These are phyloP conservation scores for Nemania sp. DNA, from an alignment of 2,329 filamentous ascomycete species.

Conservation along the genomic window DNA sequence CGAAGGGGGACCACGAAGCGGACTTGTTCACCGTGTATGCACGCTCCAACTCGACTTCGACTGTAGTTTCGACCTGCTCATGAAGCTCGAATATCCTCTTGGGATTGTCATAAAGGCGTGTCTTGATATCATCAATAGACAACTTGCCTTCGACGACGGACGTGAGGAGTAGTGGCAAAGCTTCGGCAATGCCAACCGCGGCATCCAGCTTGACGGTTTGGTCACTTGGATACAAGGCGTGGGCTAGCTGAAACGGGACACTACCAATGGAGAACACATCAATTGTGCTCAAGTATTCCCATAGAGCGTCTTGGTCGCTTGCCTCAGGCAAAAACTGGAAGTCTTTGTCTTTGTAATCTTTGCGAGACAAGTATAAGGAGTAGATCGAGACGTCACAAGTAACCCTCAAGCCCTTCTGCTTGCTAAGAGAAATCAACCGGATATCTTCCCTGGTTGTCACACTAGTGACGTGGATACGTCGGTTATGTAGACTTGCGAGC, in stretches of 20 bases:
- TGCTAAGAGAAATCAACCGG: conserved; percentile 74
- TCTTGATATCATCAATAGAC: conserved; percentile 73
- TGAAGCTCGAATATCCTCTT: conserved; percentile 83
- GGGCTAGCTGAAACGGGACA: conserved; percentile 75
- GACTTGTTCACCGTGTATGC: conserved; percentile 62
- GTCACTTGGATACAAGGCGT: conserved; percentile 46
- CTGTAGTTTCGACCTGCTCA: conserved; percentile 72
- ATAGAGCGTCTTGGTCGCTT: conserved; percentile 73
- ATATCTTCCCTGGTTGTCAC: conserved; percentile 84
- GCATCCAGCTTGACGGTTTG: conserved; percentile 57
- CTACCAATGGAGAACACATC: conserved; percentile 82
- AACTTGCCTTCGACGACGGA: conserved; percentile 75
- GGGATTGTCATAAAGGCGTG: conserved; percentile 75
- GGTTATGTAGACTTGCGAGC: conserved; percentile 75
- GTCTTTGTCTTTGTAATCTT: conserved; percentile 70
- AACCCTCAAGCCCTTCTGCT: conserved; percentile 79
- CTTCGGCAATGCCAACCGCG: conserved; percentile 71
- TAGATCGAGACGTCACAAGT: conserved; percentile 85
- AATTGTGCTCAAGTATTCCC: conserved; percentile 73
- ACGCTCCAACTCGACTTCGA: conserved; percentile 78
- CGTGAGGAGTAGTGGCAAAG: conserved; percentile 74
- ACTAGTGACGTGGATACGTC: conserved; percentile 79
- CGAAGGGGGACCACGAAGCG: conserved; percentile 71
- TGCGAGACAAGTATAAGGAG: conserved; percentile 73
- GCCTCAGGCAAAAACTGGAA: conserved; percentile 68